A percentile compares a stretch with the other conserved stretches of the same genome.
These are phyloP conservation scores for Helotiales sp. DNA, from an alignment of 2,329 filamentous ascomycete genomes.

Conservation along the genomic window DNA sequence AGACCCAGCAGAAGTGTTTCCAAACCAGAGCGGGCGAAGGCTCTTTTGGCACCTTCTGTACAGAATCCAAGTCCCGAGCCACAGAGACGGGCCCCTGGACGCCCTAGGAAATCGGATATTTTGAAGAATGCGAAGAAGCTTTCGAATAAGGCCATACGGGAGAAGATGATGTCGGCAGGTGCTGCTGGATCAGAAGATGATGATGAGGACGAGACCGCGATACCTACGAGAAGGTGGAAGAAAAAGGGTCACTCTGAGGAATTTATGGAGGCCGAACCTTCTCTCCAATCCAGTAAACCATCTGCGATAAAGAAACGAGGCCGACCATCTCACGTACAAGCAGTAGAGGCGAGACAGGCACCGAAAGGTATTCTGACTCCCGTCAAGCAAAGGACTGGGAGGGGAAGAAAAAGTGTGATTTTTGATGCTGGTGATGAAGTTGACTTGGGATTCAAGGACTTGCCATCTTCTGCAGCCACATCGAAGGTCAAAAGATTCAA, in stretches of 20 bases:
- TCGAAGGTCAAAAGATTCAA: slow-evolving; percentile 21
- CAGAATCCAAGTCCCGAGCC: not conserved
- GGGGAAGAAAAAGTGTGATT: slow-evolving; percentile 59
- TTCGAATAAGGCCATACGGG: slow-evolving; percentile 28
- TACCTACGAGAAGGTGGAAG: slow-evolving; percentile 10
- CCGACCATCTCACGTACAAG: slow-evolving; percentile 20
- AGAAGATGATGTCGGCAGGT: slow-evolving; percentile 22
- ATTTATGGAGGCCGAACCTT: not conserved
- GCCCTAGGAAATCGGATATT: slow-evolving; percentile 31
- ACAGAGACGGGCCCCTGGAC: slow-evolving; percentile 21
- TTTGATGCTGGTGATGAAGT: slow-evolving; percentile 55
- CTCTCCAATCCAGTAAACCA: not conserved
- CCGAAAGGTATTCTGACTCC: slow-evolving; percentile 64
- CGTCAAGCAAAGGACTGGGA: slow-evolving; percentile 47
- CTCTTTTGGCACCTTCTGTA: slow-evolving; percentile 14
- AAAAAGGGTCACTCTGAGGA: not conserved
- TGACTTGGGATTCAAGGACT: slow-evolving; percentile 54
- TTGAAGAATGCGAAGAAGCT: slow-evolving; percentile 31
- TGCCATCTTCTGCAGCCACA: slow-evolving; percentile 43
- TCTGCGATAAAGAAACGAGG: slow-evolving; percentile 23
- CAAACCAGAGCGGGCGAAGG: slow-evolving; percentile 19
- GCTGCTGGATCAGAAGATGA: slow-evolving; percentile 14
- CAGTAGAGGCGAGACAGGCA: not conserved
- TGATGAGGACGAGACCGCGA: slow-evolving; percentile 8
- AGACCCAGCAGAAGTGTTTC: slow-evolving; percentile 10